Conservation (phyloP, 2,329 filamentous ascomycete genomes). For the Rugonectria rugulosa region DNA sequence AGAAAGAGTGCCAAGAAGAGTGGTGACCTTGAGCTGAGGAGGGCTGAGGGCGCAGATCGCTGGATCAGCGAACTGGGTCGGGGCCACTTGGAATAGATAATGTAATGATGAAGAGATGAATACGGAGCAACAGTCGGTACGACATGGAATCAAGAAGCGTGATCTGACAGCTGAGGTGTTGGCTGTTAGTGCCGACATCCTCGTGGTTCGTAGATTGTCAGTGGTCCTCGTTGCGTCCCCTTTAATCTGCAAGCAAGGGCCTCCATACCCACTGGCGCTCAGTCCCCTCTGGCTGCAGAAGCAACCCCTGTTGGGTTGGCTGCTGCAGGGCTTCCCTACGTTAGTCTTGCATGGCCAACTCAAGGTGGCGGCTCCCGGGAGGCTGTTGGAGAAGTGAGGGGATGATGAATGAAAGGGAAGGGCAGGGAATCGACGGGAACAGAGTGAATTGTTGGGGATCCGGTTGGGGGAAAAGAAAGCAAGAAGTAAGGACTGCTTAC, state of each 20-base stretch:
- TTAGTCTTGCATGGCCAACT: conserved; percentile 13
- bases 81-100: not conserved
- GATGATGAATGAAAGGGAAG: too few species aligned
- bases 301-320: too few species aligned
- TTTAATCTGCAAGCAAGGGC: conserved; percentile 13
- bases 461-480: not conserved
- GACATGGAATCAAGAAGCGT: not conserved
- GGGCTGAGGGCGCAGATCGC: not conserved
- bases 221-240: conserved; percentile 7
- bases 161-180: too few species aligned
- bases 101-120: conserved; percentile 14
- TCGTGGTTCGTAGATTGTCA: not conserved
- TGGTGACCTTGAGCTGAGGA: not conserved
- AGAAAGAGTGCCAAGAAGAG: conserved; percentile 5
- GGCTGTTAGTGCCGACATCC: not conserved
- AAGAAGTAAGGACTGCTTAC: too few species aligned
- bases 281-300: not conserved
- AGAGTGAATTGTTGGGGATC: not conserved
- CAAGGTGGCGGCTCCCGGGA: conserved; percentile 13
- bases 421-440: too few species aligned
- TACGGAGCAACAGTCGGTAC: not conserved
- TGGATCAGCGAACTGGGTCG: not conserved
- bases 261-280: too few species aligned
- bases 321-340: not conserved
- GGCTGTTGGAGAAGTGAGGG: too few species aligned